Evolutionary conservation across 2,329 filamentous ascomycete genomes (phyloP).

Genomic region (Aspergillus sergii): DNA sequence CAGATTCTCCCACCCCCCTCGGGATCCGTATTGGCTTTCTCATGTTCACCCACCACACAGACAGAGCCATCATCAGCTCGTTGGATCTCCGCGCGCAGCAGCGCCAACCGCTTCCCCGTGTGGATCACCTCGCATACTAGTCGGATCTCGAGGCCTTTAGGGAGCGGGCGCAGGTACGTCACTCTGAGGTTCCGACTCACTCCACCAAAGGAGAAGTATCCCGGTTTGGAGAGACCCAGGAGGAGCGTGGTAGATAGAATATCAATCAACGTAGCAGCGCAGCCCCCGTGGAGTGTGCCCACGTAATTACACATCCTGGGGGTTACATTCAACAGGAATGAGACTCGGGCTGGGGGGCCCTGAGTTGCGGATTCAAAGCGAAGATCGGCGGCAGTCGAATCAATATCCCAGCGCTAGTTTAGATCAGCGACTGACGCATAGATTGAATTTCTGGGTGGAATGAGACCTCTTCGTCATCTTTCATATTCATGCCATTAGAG

Average conservation of each 20-base stretch:
- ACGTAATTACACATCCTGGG: constrained; percentile 87
- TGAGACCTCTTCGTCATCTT: constrained; percentile 23
- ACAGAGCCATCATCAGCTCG: constrained; percentile 56
- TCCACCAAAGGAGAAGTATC: constrained; percentile 64
- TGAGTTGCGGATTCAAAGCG: constrained; percentile 42
- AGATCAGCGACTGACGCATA: background rate
- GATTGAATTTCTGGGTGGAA: background rate
- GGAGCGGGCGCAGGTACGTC: constrained; percentile 67
- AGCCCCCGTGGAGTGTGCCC: constrained; percentile 90
- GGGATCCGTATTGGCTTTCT: constrained; percentile 64
- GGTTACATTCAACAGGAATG: constrained; percentile 63
- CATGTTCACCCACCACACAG: constrained; percentile 64
- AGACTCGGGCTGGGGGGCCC: constrained; percentile 36
- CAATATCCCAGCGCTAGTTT: constrained; percentile 34
- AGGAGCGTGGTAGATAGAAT: constrained; percentile 64
- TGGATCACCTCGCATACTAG: constrained; percentile 62
- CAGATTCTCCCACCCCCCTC: constrained; percentile 25
- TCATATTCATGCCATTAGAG: constrained; percentile 23
- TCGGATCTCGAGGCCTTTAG: constrained; percentile 53
- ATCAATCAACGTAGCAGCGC: constrained; percentile 69
- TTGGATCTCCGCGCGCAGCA: constrained; percentile 59
- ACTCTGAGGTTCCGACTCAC: constrained; percentile 68
- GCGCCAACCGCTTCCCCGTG: constrained; percentile 57
- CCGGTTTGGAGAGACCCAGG: constrained; percentile 58
- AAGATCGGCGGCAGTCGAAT: constrained; percentile 32